Base-by-base conservation (phyloP, 495 filamentous ascomycete species). In the Neurospora sp. region DNA sequence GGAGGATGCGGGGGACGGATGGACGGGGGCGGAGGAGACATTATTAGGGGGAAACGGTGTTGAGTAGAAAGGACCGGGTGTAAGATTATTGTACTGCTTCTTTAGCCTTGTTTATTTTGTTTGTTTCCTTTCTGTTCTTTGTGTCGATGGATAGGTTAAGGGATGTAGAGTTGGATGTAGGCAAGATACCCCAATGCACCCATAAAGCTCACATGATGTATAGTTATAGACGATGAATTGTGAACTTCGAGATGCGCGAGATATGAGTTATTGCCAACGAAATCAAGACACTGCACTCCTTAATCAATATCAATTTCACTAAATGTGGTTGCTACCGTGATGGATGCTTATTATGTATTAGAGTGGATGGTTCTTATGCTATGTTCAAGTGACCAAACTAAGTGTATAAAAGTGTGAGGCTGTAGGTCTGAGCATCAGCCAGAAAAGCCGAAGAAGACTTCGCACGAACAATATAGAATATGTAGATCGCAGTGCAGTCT, bases 1-100 rank as follows among this genome's bases (percentile, higher is more conserved):
- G 90, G 41, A 81, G 91, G 20, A 92, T 92, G 90, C 86, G 88
- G 74, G 91, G 91, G 16, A 92, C 90, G 41, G 91, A 92, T 80
- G 91, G 91, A 16, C 85, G 88, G 7, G 85, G 86, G 10, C 20
- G 68, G 14, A 74, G 75, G n/a, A 37, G 73, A 2, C 46, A 72
- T 16, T 74, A 72, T 2, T 61, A 10, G 10, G 8, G n/a, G n/a
- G 46, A 22, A 16, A 16, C 4, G n/a, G n/a, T 22, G 7, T 48
- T 59, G 48, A 59, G 11, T 6, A 16, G 20, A 14, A 1, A 42
- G 16, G 16, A 7, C 0, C 5, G 5, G 16, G 35, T 37, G 53
- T 65, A 65, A 35, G 27, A 65, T 37, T 65, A 9, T 65, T 61
- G 48, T 61, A 2, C 12, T 0, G 22, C 11, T 7, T 44, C 16